phyloP scores from a whole-genome alignment of 192 early-diverging fungal genomes.

The Linderina pennispora region DNA sequence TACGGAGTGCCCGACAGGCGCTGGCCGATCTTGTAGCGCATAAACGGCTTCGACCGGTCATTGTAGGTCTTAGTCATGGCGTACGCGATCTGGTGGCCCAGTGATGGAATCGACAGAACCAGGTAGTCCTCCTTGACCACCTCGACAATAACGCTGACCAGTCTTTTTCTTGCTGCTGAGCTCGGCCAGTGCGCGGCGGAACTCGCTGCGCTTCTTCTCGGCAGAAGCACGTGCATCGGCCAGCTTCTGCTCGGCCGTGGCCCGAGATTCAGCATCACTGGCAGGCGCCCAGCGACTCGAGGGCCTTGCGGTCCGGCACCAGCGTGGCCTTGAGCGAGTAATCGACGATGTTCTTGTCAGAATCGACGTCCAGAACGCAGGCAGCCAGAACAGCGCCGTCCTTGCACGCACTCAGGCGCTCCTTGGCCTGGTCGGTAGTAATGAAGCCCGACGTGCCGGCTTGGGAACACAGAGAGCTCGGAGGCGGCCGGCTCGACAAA shows the following conservation, averaged over 20 bases:
- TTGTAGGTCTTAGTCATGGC: slow-evolving; percentile 55
- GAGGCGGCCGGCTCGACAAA: slow-evolving; percentile 48
- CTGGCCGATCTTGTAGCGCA: slow-evolving; percentile 55
- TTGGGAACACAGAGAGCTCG: no score
- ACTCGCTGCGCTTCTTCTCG: slow-evolving; percentile 7
- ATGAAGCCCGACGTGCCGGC: no score
- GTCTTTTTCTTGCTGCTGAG: slow-evolving; percentile 13
- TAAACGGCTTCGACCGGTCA: slow-evolving; percentile 56
- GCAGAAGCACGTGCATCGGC: slow-evolving; percentile 3
- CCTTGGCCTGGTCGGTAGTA: slow-evolving; percentile 52
- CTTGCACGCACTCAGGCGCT: slow-evolving; percentile 31
- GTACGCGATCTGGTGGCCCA: slow-evolving; percentile 51
- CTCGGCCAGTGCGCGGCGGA: slow-evolving; percentile 30
- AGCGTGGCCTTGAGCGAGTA: slow-evolving; percentile 49
- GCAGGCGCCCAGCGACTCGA: no score
- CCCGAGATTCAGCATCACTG: no score
- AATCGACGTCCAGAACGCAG: slow-evolving; percentile 66
- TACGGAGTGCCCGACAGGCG: slow-evolving; percentile 41
- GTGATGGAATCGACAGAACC: slow-evolving; percentile 57
- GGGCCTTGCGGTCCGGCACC: slow-evolving; percentile 1
- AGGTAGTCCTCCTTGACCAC: slow-evolving; percentile 77
- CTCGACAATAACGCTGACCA: slow-evolving; percentile 57
- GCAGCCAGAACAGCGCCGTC: slow-evolving; percentile 49
- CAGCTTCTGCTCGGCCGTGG: slow-evolving; percentile 26
- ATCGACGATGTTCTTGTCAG: slow-evolving; percentile 58